A percentile compares a stretch with the other conserved stretches of the same genome.
Conservation (phyloP, 2,329 filamentous ascomycete species). For the Claviceps spartinae region DNA sequence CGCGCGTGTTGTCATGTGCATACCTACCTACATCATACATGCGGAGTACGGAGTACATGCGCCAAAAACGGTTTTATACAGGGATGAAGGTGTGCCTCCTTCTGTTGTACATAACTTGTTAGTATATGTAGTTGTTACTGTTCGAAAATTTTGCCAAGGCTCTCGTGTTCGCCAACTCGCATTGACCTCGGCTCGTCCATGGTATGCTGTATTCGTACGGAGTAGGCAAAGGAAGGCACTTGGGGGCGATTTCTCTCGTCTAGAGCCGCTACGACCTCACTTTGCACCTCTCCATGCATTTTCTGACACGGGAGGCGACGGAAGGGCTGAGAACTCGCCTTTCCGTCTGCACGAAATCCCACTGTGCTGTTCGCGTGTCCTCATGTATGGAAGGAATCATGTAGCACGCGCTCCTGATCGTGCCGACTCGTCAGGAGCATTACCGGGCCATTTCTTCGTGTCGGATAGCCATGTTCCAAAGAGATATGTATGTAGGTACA, state of each 20-base stretch:
- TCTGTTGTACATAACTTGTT: neutral
- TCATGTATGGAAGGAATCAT: neutral
- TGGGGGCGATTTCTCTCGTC: neutral
- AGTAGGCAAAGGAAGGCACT: neutral
- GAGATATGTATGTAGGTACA: too few relatives aligned
- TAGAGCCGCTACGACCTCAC: too few relatives aligned
- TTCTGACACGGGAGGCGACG: too few relatives aligned
- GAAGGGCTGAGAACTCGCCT: too few relatives aligned
- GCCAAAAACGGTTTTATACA: neutral
- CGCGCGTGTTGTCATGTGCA: neutral
- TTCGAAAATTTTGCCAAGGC: neutral
- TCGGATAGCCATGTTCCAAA: too few relatives aligned
- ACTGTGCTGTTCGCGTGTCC: neutral
- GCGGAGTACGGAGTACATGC: neutral
- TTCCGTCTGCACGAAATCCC: neutral
- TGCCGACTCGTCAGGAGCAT: too few relatives aligned
- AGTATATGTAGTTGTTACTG: too few relatives aligned
- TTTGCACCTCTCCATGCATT: too few relatives aligned
- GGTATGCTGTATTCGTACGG: neutral
- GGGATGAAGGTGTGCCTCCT: neutral
- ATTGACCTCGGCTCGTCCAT: neutral
- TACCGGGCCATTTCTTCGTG: too few relatives aligned
- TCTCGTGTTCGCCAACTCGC: neutral
- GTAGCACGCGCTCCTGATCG: neutral
- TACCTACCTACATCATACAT: neutral